Base-by-base conservation (phyloP, 2,329 filamentous ascomycete species). In the Penicillium hesseltinei region DNA sequence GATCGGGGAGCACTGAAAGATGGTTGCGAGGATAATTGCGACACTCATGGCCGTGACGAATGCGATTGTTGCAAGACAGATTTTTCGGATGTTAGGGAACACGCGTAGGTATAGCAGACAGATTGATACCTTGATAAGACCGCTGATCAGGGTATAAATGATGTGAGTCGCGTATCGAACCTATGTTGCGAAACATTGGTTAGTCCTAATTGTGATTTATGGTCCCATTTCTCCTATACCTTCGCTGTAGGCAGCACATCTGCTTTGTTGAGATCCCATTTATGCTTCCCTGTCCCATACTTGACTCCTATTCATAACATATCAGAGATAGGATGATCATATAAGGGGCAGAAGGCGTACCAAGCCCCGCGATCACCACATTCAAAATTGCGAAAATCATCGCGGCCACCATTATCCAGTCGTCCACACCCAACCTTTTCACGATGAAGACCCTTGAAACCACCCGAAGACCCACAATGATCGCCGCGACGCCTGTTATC, bases 11-110 rank as follows among this genome's bases (percentile, higher is more conserved):
- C 47, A 61, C 19, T 61, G 58, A 21, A 61, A 61, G 43, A 56
- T 53, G 3, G 52, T 54, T 9, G 58, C 51, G 25, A 59, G 38
- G 13, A 59, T 56, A 23, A 61, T 31, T 19, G 56, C 58, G 25
- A 52, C 23, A 38, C 46, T 60, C 58, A 60, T 60, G 25, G 58
- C 47, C 17, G n/a, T 38, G 35, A 61, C 25, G 25, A 56, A 50
- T 10, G 35, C 44, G 21, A 61, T 56, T 21, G 58, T 61, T 19
- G 42, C 39, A n/a, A 52, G 43, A n/a, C 39, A 49, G 9, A 40
- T n/a, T 6, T 8, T 1, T 23, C 51, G 58, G 6, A 61, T 42
- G 21, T 50, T 50, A 40, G 47, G 47, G n/a, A 50, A 50, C 4
- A 50, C 4, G 6, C 47, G 47, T 3, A 40, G 47, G 25, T 50